Percentiles rank a stretch among this genome's conserved stretches.
Conservation (phyloP, 2,329 filamentous ascomycete species). For the Drechslerella dactyloides region DNA sequence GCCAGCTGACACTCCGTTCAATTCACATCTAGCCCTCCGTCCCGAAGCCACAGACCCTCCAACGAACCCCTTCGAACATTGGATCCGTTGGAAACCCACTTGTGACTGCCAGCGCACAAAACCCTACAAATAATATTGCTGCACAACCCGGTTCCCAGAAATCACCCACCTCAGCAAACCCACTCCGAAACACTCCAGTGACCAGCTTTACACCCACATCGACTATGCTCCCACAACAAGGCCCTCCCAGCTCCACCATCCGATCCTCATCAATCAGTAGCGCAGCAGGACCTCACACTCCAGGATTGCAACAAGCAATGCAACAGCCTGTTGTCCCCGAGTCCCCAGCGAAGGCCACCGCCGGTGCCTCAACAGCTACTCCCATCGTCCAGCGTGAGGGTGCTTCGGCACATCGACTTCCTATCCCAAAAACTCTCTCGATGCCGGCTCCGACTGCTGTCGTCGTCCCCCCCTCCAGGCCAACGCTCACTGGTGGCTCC, state of each 20-base stretch:
- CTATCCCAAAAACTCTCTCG: slow-evolving; percentile 81
- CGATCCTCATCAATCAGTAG: slow-evolving; percentile 58
- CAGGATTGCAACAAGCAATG: slow-evolving; percentile 63
- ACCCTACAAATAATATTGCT: slow-evolving; percentile 10
- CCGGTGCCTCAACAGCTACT: slow-evolving; percentile 37
- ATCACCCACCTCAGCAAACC: slow-evolving; percentile 34
- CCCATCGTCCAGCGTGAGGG: slow-evolving; percentile 46
- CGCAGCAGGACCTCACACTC: slow-evolving; percentile 63
- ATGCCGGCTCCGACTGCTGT: slow-evolving; percentile 76
- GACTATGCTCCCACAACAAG: slow-evolving; percentile 60
- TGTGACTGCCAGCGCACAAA: slow-evolving; percentile 32
- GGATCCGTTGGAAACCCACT: slow-evolving; percentile 41
- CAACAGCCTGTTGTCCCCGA: slow-evolving; percentile 62
- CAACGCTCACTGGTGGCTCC: slow-evolving; percentile 80
- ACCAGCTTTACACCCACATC: slow-evolving; percentile 24
- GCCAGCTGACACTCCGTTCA: background rate
- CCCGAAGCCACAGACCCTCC: slow-evolving; percentile 24
- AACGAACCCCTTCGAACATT: slow-evolving; percentile 28
- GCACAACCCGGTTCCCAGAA: slow-evolving; percentile 36
- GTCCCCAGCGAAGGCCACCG: slow-evolving; percentile 56
- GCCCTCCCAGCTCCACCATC: slow-evolving; percentile 59
- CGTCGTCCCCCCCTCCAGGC: slow-evolving; percentile 72
- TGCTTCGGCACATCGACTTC: slow-evolving; percentile 60
- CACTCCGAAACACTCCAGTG: slow-evolving; percentile 15
- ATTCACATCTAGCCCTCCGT: slow-evolving; percentile 15